These are phyloP conservation scores for Sclerotinia glacialis DNA, from an alignment of 2,329 filamentous ascomycete species.

Conservation along the genomic window DNA sequence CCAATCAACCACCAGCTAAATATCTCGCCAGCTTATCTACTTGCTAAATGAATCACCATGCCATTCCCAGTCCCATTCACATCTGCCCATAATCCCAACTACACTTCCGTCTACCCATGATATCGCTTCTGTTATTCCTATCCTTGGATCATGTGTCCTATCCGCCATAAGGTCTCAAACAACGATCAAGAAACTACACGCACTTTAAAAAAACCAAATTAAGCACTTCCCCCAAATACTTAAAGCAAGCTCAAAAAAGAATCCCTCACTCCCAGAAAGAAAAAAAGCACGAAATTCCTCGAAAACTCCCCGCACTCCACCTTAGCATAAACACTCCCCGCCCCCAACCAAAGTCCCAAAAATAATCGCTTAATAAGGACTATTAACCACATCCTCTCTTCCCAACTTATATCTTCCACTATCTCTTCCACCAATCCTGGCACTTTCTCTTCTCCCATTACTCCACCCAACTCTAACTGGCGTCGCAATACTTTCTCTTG, in stretches of 20 bases:
- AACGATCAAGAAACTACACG: background rate
- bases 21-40: no score
- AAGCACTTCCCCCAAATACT: background rate
- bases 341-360: background rate
- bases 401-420: slow-evolving; percentile 70
- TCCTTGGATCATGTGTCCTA: background rate
- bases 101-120: no score
- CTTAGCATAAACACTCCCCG: background rate
- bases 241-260: background rate
- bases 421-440: slow-evolving; percentile 51
- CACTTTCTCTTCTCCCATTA: slow-evolving; percentile 47
- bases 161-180: background rate
- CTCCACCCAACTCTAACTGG: slow-evolving; percentile 48
- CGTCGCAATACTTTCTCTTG: slow-evolving; percentile 80
- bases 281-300: background rate
- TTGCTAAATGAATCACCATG: slow-evolving; percentile 1
- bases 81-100: no score
- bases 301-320: background rate
- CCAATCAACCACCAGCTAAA: no score
- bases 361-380: slow-evolving; percentile 49
- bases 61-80: no score
- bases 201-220: background rate
- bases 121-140: slow-evolving; percentile 3
- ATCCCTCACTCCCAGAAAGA: background rate
- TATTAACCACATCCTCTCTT: slow-evolving; percentile 80